Base-by-base conservation (phyloP, 495 filamentous ascomycete genomes). In the Penicillium parvum region DNA sequence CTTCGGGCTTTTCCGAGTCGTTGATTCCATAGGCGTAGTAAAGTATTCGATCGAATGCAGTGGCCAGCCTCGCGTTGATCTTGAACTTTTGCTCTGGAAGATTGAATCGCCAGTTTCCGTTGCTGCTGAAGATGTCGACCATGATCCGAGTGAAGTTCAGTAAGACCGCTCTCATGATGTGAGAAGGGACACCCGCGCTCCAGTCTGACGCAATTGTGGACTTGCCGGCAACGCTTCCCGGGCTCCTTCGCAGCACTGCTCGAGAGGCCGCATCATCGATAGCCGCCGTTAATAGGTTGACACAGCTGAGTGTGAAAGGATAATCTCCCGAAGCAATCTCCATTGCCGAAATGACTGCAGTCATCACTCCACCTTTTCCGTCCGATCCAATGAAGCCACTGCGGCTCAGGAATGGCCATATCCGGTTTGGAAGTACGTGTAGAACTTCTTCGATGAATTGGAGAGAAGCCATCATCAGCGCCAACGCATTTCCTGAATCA, bases 401-500 rank as follows among this genome's bases (percentile, higher is more conserved):
- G 36, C 87, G 75, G 4, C 84, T 76, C 55, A 98, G 78, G 55
- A 90, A 88, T 3, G 89, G 85, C 91, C 91, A 98, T 2, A 95
- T 81, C 43, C 90, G 71, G 32, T 80, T 82, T 3, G 91, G 90
- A 18, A 83, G 69, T n/a, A 94, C 65, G 5, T 73, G 67, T 3
- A 88, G 58, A 7, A 92, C 64, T 14, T 79, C 79, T 44, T 83
- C 73, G 10, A 91, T 74, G 47, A 97, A 96, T 28, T 86, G 84
- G 25, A 88, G 52, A 50, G 88, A 95, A 23, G 81, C 79, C 22
- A 84, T 73, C 17, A 90, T 70, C 22, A 87, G 71, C 5, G 82
- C 74, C 14, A 86, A 44, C 7, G 73, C 65, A 3, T 61, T 68
- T 19, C 74, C 77, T 5, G 68, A 47, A 9, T 74, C 72, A 16